phyloP scores from a whole-genome alignment of 257 asterid genomes.

The Gardenia jasminoides region DNA sequence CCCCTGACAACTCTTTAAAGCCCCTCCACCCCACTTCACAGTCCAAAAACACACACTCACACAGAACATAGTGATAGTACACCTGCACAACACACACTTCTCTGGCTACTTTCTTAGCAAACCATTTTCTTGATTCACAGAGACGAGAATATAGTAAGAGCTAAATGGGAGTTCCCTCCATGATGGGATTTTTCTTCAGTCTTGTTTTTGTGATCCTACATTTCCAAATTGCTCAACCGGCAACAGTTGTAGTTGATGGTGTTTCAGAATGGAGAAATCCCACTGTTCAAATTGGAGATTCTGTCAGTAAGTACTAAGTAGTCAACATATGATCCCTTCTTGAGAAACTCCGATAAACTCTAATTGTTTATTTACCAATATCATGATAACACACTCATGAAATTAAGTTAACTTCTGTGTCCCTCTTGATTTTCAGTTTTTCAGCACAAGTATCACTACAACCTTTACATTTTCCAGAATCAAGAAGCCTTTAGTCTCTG shows the following conservation, averaged over 20 bases:
- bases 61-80: not conserved
- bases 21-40: slow-evolving; percentile 6
- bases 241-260: slow-evolving; percentile 76
- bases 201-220: slow-evolving; percentile 28
- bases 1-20: slow-evolving; percentile 46
- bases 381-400: not conserved
- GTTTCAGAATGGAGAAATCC: slow-evolving; percentile 77
- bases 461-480: slow-evolving; percentile 85
- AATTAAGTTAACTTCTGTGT: slow-evolving; percentile 13
- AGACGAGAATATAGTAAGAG: not conserved
- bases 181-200: slow-evolving; percentile 32
- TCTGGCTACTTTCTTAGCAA: not conserved
- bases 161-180: slow-evolving; percentile 30
- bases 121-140: slow-evolving; percentile 12
- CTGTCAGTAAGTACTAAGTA: slow-evolving; percentile 89
- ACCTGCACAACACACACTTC: not conserved
- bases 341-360: not conserved
- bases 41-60: slow-evolving; percentile 1
- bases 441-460: slow-evolving; percentile 65
- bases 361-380: not conserved
- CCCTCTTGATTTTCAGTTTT: slow-evolving; percentile 45
- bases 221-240: slow-evolving; percentile 39
- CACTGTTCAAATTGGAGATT: slow-evolving; percentile 64
- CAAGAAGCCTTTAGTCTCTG: slow-evolving; percentile 62
- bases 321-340: not conserved